A percentile compares a stretch with the other conserved stretches of the same genome.
These are phyloP conservation scores for Geotrichum aggregatum DNA, from an alignment of 1,139 yeast genomes.

Conservation along the genomic window DNA sequence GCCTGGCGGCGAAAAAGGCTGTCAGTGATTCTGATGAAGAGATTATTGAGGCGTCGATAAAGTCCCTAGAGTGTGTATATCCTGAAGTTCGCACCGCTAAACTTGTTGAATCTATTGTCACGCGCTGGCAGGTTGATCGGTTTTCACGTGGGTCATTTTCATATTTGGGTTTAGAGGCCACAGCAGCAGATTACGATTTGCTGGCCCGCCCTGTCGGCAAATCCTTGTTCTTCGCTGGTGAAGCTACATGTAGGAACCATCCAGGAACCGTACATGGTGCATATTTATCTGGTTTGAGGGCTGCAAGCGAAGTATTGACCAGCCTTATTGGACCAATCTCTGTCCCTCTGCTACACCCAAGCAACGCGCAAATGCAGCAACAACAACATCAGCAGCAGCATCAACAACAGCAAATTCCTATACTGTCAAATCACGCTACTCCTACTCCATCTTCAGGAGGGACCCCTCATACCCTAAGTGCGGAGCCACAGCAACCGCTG, in stretches of 20 bases:
- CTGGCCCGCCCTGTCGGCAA: constrained; percentile 42
- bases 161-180: constrained; percentile 43
- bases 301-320: constrained; percentile 42
- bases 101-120: constrained; percentile 41
- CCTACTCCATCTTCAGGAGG: constrained; percentile 12
- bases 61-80: constrained; percentile 34
- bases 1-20: constrained; percentile 39
- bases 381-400: background rate
- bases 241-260: constrained; percentile 43
- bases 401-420: constrained; percentile 6
- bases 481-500: constrained; percentile 8
- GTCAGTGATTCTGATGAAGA: constrained; percentile 37
- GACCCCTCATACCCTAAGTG: constrained; percentile 6
- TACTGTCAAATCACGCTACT: constrained; percentile 14
- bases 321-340: constrained; percentile 42
- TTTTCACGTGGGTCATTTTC: constrained; percentile 43
- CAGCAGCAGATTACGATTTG: constrained; percentile 43
- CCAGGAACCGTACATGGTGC: constrained; percentile 49
- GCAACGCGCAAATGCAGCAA: constrained; percentile 7
- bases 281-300: constrained; percentile 43
- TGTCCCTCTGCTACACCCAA: constrained; percentile 33
- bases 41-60: constrained; percentile 38
- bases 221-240: constrained; percentile 44
- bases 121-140: constrained; percentile 45
- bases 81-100: constrained; percentile 27